Evolutionary conservation across 2,329 filamentous ascomycete species (phyloP).

Genomic region (Drechslera avenae): DNA sequence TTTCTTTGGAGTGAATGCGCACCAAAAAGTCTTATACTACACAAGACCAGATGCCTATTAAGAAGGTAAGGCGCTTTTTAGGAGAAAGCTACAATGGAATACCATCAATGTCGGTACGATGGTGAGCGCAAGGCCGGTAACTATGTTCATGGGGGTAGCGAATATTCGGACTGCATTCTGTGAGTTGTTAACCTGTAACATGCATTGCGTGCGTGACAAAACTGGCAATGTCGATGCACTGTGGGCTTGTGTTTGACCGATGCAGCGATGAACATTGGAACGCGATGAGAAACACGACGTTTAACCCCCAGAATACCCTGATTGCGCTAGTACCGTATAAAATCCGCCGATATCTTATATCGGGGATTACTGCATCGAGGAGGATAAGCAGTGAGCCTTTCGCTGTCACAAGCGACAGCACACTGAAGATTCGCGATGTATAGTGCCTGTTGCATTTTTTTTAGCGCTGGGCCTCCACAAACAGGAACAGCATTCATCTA

Average conservation of each 20-base stretch:
- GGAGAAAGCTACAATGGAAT: neutral
- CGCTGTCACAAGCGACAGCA: neutral
- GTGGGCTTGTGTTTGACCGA: neutral
- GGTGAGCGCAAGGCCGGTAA: constrained; percentile 5
- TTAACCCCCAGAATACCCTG: constrained; percentile 7
- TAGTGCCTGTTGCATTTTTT: neutral
- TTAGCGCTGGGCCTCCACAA: neutral
- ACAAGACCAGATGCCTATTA: constrained; percentile 4
- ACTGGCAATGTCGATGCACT: constrained; percentile 3
- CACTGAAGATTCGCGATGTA: neutral
- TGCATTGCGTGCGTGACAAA: too few species aligned
- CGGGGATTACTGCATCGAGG: neutral
- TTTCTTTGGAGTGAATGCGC: neutral
- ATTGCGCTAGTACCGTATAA: neutral
- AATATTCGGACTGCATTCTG: constrained; percentile 6
- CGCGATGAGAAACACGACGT: constrained; percentile 1
- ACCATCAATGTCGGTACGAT: constrained; percentile 7
- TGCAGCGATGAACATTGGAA: constrained; percentile 5
- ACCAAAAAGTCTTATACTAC: neutral
- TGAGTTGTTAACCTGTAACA: neutral
- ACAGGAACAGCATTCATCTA: neutral
- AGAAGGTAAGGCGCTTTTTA: neutral
- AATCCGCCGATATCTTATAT: neutral
- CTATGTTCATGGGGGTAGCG: constrained; percentile 7
- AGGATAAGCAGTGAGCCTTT: constrained; percentile 2